These are phyloP conservation scores for Penicillium palitans DNA, from an alignment of 2,329 filamentous ascomycete genomes.

Conservation along the genomic window DNA sequence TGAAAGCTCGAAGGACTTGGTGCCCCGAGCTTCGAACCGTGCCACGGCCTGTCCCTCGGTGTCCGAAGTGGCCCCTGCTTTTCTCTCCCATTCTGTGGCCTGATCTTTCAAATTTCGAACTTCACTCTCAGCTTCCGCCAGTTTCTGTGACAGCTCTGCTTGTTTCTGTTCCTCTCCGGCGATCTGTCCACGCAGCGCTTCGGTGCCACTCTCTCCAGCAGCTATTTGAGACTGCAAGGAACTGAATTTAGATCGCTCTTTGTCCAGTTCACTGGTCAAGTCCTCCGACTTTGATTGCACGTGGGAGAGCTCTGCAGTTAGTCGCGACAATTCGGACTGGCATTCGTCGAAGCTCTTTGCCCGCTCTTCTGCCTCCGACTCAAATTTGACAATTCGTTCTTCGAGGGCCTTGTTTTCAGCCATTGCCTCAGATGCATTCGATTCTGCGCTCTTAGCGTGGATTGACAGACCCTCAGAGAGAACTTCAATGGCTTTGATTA, in stretches of 20 bases:
- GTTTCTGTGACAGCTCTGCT: conserved; percentile 65
- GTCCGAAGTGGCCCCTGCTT: conserved; percentile 40
- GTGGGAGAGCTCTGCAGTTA: conserved; percentile 56
- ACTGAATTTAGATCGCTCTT: conserved; percentile 68
- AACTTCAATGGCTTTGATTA: conserved; percentile 62
- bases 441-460: conserved; percentile 62
- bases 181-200: conserved; percentile 71
- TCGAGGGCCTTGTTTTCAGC: conserved; percentile 64
- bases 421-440: conserved; percentile 60
- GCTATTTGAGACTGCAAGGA: conserved; percentile 70
- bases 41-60: conserved; percentile 41
- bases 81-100: conserved; percentile 66
- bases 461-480: conserved; percentile 60
- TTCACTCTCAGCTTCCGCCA: conserved; percentile 74
- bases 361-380: conserved; percentile 57
- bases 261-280: conserved; percentile 56
- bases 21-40: conserved; percentile 68
- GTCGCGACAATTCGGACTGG: conserved; percentile 53
- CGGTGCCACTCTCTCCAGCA: conserved; percentile 80
- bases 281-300: conserved; percentile 50
- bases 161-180: conserved; percentile 74
- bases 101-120: conserved; percentile 75
- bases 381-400: conserved; percentile 56
- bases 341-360: conserved; percentile 55
- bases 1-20: conserved; percentile 77